These are phyloP conservation scores for Tulasnella sp. DNA, from an alignment of 768 basidiomycete species.

Conservation along the genomic window DNA sequence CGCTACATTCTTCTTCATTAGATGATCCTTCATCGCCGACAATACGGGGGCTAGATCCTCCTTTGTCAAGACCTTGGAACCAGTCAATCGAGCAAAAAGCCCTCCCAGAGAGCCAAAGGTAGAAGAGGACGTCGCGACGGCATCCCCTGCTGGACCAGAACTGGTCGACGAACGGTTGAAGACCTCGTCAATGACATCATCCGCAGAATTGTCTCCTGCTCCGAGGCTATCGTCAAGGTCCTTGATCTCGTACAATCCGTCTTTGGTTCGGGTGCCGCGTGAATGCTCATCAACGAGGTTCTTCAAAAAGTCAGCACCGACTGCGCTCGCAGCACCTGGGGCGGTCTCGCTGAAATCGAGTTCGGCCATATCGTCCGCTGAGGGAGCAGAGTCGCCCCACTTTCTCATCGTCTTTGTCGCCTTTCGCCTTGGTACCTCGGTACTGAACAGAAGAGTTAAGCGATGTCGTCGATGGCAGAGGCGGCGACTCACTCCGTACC, in stretches of 20 bases:
- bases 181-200: conserved; percentile 41
- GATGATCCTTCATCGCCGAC: conserved; percentile 90
- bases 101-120: conserved; percentile 49
- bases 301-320: conserved; percentile 22
- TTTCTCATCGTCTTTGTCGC: conserved; percentile 68
- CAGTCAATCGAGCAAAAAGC: conserved; percentile 75
- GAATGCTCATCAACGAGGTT: conserved; percentile 25
- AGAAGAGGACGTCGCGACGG: background rate
- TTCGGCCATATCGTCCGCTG: conserved; percentile 82
- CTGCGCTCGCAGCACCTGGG: background rate
- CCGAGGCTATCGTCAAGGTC: conserved; percentile 72
- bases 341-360: conserved; percentile 75
- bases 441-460: conserved; percentile 29
- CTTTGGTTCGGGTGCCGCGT: conserved; percentile 47
- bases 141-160: background rate
- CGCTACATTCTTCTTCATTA: conserved; percentile 98
- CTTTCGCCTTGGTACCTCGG: conserved; percentile 46
- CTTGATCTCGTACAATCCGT: conserved; percentile 57
- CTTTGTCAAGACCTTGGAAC: conserved; percentile 63
- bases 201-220: conserved; percentile 35
- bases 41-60: conserved; percentile 78
- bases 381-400: conserved; percentile 77
- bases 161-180: conserved; percentile 29
- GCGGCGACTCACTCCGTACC: conserved; percentile 53
- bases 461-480: background rate